phyloP scores from a whole-genome alignment of 2,329 filamentous ascomycete species.

The Daldinia sp. region DNA sequence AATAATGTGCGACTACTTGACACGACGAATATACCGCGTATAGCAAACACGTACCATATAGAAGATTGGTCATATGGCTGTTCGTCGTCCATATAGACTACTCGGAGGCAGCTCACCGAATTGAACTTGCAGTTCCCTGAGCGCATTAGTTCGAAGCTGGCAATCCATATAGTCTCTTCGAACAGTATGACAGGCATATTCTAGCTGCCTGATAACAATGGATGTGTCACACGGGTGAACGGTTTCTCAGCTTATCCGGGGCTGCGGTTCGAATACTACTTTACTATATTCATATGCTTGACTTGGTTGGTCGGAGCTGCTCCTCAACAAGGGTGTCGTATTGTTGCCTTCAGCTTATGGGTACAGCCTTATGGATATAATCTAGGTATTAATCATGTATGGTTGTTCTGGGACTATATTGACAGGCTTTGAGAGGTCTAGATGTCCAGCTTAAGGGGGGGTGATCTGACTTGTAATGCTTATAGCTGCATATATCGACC shows the following conservation, averaged over 20 bases:
- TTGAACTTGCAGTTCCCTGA: neutral
- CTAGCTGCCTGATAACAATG: neutral
- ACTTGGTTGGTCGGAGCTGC: neutral
- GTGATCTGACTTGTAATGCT: neutral
- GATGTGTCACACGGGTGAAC: neutral
- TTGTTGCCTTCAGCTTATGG: neutral
- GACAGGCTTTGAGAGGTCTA: neutral
- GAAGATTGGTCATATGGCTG: neutral
- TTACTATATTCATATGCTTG: neutral
- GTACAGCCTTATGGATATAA: neutral
- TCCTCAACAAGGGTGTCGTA: neutral
- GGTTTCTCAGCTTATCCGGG: neutral
- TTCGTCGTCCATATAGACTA: neutral
- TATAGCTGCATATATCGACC: conserved; percentile 1
- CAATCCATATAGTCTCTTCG: neutral
- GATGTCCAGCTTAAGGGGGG: neutral
- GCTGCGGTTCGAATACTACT: neutral
- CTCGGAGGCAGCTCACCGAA: neutral
- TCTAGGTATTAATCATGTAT: neutral
- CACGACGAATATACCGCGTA: neutral
- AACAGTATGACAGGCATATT: neutral
- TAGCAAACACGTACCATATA: neutral
- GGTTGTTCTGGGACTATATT: neutral
- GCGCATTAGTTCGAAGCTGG: neutral
- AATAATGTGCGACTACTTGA: neutral